Base-by-base conservation (phyloP, 768 basidiomycete species). In the Tephrocybe sp. region DNA sequence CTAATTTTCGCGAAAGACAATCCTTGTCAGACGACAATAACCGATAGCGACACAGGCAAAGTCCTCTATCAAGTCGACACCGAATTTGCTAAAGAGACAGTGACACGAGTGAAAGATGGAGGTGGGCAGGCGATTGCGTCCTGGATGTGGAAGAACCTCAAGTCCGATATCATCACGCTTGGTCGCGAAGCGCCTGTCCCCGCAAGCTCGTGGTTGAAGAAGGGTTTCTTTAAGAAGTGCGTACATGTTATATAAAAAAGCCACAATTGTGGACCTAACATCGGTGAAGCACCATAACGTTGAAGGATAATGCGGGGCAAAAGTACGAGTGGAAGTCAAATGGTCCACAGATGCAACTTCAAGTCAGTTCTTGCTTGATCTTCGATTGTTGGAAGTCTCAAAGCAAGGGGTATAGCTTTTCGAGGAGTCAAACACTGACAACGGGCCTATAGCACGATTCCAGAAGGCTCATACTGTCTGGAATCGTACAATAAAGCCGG, bases 321-420 rank as follows among this genome's bases (percentile, higher is more conserved):
- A 65, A 64, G 28, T 74, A 67, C 49, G 73, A 69, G 49, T 78
- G 74, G 76, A 73, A 73, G 41, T 70, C 70, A 7, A 66, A 66
- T 49, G 62, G 58, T 9, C 58, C 68, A 6, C 72, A 72, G 9
- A 39, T 62, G 18, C 27, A 61, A 8, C 59, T 74, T 22, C 63
- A 69, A 62, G 74, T 71, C 43, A 19, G 64, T 37, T 27, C 15
- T 19, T n/a, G n/a, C n/a, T n/a, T n/a, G 9, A 9, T 11, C 9
- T 11, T 31, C 11, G 27, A 25, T 4, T 25, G 24, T 19, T 41
- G 53, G 19, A 34, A 36, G 9, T 19, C 16, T 46, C 12, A 40
- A 2, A 5, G n/a, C 5, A 18, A 34, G n/a, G n/a, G n/a, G n/a
- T 48, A n/a, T 47, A 74, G 74, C 66, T 74, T 2, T 74, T 53